Evolutionary conservation across 257 asterid species (phyloP).

Genomic region (Solanum bulbocastanum): DNA sequence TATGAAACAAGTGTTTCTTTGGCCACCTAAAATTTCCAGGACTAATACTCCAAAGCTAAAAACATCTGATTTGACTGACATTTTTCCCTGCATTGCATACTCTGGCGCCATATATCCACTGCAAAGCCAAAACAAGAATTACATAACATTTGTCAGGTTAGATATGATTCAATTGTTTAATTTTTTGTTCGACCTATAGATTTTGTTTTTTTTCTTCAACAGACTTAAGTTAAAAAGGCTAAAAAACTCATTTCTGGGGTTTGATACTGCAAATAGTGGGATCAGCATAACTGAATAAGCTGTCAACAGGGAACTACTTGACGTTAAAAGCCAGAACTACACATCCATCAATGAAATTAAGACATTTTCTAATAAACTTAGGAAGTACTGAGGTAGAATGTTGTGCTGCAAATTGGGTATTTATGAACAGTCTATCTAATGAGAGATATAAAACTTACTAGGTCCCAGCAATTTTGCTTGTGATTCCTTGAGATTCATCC

Average conservation of each 20-base stretch:
- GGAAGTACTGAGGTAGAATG: not conserved
- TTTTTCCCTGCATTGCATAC: not conserved
- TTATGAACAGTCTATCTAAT: not conserved
- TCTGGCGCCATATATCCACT: constrained; percentile 21
- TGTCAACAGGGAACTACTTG: not conserved
- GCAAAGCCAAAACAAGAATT: not conserved
- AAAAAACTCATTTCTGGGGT: not conserved
- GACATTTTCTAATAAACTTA: not conserved
- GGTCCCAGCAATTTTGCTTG: not conserved
- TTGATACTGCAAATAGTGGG: not conserved
- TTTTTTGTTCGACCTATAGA: not conserved
- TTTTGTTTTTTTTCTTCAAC: not conserved
- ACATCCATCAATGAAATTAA: not conserved
- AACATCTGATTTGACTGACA: constrained; percentile 12
- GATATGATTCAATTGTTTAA: not conserved
- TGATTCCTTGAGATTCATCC: not conserved
- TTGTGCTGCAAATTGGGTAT: not conserved
- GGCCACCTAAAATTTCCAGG: constrained; percentile 4
- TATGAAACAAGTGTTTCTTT: not conserved
- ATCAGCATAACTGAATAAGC: not conserved
- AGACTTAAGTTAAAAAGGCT: not conserved
- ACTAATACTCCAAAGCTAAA: constrained; percentile 15
- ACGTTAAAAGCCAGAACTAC: not conserved
- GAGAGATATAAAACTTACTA: not conserved
- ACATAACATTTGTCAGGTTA: not conserved